Percentiles rank a stretch among this genome's conserved stretches.
Conservation (phyloP, 805 yeast species). For the Phaffomyces opuntiae region DNA sequence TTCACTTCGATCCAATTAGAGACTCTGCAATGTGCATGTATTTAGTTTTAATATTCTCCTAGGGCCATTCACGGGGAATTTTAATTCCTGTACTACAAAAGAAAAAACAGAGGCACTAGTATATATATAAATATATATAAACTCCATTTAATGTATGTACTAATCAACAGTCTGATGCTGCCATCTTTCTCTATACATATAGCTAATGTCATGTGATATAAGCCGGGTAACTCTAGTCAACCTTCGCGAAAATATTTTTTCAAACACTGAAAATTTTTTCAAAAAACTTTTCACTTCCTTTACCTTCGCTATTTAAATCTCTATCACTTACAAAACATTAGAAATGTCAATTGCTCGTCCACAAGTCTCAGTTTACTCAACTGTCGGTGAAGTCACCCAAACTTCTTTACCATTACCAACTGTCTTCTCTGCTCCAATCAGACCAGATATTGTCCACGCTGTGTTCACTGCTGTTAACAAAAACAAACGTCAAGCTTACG, state of each 20-base stretch:
- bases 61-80: too few species aligned
- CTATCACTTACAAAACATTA: constrained; percentile 14
- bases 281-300: constrained; percentile 8
- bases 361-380: constrained; percentile 91
- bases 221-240: not conserved
- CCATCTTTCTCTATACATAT: too few species aligned
- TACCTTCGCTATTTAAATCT: not conserved
- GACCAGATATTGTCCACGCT: constrained; percentile 98
- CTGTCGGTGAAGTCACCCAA: constrained; percentile 81
- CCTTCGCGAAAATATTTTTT: not conserved
- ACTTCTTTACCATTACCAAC: constrained; percentile 91
- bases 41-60: too few species aligned
- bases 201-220: not conserved
- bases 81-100: too few species aligned
- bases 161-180: too few species aligned
- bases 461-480: constrained; percentile 98
- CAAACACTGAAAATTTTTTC: not conserved
- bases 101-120: too few species aligned
- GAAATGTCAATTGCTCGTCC: constrained; percentile 71
- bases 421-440: constrained; percentile 98
- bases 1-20: too few species aligned
- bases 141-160: too few species aligned
- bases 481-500: constrained; percentile 99
- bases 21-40: too few species aligned
- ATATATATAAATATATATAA: too few species aligned